Conservation (phyloP, 306 rosid genomes). For the Quercus wislizeni region DNA sequence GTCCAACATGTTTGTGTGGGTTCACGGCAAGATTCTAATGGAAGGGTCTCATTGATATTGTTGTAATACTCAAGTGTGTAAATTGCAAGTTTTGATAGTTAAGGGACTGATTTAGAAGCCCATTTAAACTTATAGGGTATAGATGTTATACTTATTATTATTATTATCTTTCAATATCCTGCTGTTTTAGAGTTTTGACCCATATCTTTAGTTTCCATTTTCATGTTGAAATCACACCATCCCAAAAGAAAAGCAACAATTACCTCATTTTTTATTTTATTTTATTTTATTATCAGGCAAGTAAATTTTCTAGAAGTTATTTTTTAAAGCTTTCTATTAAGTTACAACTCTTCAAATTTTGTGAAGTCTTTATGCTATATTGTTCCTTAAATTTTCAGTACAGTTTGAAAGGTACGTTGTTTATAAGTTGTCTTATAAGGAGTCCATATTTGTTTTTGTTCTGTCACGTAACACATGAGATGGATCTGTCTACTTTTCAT, state of each 20-base stretch:
- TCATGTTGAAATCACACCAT: background rate
- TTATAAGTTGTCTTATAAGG: background rate
- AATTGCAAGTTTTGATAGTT: no score
- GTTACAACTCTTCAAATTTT: background rate
- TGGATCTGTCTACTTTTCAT: background rate
- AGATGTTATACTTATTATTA: background rate
- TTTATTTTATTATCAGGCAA: background rate
- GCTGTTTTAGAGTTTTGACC: background rate
- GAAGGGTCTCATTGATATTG: no score
- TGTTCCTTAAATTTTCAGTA: background rate
- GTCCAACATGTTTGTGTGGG: no score
- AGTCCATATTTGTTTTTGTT: background rate
- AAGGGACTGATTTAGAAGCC: no score
- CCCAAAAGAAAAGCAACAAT: background rate
- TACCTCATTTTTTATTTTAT: background rate
- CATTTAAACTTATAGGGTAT: no score
- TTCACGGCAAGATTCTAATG: no score
- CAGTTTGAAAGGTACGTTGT: background rate
- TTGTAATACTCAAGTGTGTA: no score
- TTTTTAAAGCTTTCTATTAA: background rate
- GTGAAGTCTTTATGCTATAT: background rate
- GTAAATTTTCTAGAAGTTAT: background rate
- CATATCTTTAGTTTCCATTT: background rate
- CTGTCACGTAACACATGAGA: background rate
- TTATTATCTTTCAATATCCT: background rate